Conservation (phyloP, 2,329 filamentous ascomycete species). For the Stemphylium vesicarium region DNA sequence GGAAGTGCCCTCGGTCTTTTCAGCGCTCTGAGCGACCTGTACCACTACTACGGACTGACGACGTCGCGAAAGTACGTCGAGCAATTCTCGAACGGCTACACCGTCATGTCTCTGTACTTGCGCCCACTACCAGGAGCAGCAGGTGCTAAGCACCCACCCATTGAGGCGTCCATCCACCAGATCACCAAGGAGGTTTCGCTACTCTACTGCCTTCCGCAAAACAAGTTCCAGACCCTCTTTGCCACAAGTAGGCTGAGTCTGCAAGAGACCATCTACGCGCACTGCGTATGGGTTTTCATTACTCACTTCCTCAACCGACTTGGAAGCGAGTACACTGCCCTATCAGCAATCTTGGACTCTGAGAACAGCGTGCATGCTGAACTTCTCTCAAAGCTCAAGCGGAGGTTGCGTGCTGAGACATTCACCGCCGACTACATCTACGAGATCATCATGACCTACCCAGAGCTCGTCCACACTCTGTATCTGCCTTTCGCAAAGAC, state of each 20-base stretch:
- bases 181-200: constrained; percentile 99
- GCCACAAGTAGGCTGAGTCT: constrained; percentile 84
- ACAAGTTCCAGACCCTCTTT: constrained; percentile 92
- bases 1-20: constrained; percentile 92
- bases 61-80: constrained; percentile 96
- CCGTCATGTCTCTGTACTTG: constrained; percentile 94
- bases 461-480: constrained; percentile 81
- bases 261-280: constrained; percentile 96
- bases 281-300: constrained; percentile 97
- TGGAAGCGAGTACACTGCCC: constrained; percentile 86
- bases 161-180: constrained; percentile 95
- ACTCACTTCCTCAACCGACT: constrained; percentile 98
- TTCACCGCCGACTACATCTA: constrained; percentile 98
- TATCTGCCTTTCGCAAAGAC: constrained; percentile 92
- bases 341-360: constrained; percentile 78
- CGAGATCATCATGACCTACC: constrained; percentile 93
- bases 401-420: constrained; percentile 90
- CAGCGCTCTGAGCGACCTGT: constrained; percentile 91
- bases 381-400: constrained; percentile 92
- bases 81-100: constrained; percentile 98
- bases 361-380: constrained; percentile 86
- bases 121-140: constrained; percentile 64
- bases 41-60: constrained; percentile 98
- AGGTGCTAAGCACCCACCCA: constrained; percentile 70
- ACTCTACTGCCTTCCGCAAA: constrained; percentile 96